Base-by-base conservation (phyloP, 2,329 filamentous ascomycete genomes). In the Epichloe coenophiala region DNA sequence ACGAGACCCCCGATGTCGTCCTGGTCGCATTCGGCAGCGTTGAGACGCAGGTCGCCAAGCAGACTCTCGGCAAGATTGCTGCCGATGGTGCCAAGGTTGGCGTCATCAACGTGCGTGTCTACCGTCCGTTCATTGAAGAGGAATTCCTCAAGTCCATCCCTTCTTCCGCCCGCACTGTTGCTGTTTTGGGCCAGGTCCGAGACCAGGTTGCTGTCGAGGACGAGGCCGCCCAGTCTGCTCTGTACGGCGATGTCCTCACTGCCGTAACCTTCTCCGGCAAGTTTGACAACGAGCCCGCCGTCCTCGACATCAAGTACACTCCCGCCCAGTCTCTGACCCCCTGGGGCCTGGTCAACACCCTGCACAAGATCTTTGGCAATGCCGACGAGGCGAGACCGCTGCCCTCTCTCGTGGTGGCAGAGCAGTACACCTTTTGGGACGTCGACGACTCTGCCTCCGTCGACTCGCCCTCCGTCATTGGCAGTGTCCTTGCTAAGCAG, bases 381-480 rank as follows among this genome's bases (percentile, higher is more conserved):
- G 84, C 84, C 58, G 77, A 69, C 49, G 66, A 70, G 46, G 63
- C 67, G 23, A 68, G 69, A 51, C 60, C 65, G 51, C 63, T 63
- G 54, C 65, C 58, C 51, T 72, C 55, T n/a, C 65, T 74, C 45
- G 66, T 82, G 50, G 72, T 80, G 57, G 80, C 83, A 19, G 78
- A 87, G 65, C 86, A 97, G 68, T 97, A 93, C 71, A 84, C 83
- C 12, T 96, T 98, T 77, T 97, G 90, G 89, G 87, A 96, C 58
- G 65, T 86, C 40, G 91, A 95, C 62, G 78, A 82, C 65, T 89
- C 89, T 31, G 68, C 73, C 1, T 77, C 84, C 48, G 74, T 76
- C 48, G 73, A 73, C 53, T 82, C 88, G 1, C 83, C 88, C 11
- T 69, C 77, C 21, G 77, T 72, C 38, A 63, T 83, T 31, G 75